Evolutionary conservation across 2,329 filamentous ascomycete species (phyloP).

Genomic region (Aciculosporium take): DNA sequence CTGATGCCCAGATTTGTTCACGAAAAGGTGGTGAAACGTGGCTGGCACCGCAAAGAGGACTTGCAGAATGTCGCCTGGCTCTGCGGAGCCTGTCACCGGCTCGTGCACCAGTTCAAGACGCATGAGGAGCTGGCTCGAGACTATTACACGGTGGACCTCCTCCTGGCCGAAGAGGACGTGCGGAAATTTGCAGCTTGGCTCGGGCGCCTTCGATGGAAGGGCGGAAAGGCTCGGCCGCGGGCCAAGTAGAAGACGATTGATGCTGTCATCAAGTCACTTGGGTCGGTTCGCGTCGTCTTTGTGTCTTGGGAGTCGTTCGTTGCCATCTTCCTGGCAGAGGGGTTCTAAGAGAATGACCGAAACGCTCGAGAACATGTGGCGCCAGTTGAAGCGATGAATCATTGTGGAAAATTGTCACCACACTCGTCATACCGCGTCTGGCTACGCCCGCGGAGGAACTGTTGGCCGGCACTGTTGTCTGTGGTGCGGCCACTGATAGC

Average conservation of each 20-base stretch:
- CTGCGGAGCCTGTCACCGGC: constrained; percentile 70
- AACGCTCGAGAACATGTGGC: too few species aligned
- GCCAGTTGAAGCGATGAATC: too few species aligned
- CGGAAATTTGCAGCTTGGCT: constrained; percentile 60
- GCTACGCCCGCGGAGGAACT: too few species aligned
- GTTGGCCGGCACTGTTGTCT: too few species aligned
- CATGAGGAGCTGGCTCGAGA: constrained; percentile 67
- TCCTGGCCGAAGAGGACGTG: constrained; percentile 59
- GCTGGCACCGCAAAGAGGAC: constrained; percentile 64
- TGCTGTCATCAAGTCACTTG: too few species aligned
- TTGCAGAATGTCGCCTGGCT: constrained; percentile 75
- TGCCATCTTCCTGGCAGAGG: too few species aligned
- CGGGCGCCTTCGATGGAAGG: constrained; percentile 59
- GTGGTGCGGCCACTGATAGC: too few species aligned
- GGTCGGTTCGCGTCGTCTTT: too few species aligned
- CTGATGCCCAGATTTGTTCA: constrained; percentile 69
- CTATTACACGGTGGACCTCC: constrained; percentile 57
- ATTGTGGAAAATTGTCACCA: too few species aligned
- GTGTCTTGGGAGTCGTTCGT: too few species aligned
- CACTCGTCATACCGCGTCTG: too few species aligned
- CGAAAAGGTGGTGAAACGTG: constrained; percentile 58
- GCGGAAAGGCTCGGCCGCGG: constrained; percentile 5
- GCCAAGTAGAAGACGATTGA: not conserved
- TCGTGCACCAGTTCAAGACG: constrained; percentile 59
- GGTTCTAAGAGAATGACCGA: too few species aligned